These are phyloP conservation scores for Mycena pura DNA, from an alignment of 768 basidiomycete genomes.

Conservation along the genomic window DNA sequence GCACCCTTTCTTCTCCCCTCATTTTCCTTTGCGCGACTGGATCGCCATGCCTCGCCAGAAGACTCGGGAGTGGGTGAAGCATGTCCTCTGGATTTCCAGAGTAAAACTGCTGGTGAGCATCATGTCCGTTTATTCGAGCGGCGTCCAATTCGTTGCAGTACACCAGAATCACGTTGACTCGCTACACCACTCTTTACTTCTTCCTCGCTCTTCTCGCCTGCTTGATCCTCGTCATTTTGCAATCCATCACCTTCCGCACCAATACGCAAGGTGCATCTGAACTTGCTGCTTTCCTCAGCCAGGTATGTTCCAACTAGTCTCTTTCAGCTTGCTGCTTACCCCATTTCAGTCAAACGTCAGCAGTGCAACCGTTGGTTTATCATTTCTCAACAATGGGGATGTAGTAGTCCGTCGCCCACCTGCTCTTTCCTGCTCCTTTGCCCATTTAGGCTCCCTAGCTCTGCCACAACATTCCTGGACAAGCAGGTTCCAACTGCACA, in stretches of 20 bases:
- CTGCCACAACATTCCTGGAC: conserved; percentile 48
- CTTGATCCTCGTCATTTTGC: conserved; percentile 47
- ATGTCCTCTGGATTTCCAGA: conserved; percentile 25
- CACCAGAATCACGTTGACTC: conserved; percentile 55
- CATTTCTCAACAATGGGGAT: conserved; percentile 27
- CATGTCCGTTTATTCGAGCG: neutral
- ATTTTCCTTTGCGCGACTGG: too few relatives aligned
- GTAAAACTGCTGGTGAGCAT: conserved; percentile 30
- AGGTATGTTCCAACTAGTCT: conserved; percentile 26
- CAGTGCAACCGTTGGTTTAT: conserved; percentile 14
- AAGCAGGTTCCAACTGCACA: conserved; percentile 32
- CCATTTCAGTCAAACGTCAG: conserved; percentile 1
- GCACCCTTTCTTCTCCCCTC: too few relatives aligned
- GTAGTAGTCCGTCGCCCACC: conserved; percentile 21
- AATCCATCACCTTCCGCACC: conserved; percentile 44
- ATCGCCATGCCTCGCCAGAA: conserved; percentile 17
- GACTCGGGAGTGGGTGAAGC: conserved; percentile 23
- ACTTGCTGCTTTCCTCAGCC: conserved; percentile 38
- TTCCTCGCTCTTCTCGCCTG: conserved; percentile 51
- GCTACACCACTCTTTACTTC: conserved; percentile 56
- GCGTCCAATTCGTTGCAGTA: conserved; percentile 39
- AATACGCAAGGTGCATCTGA: conserved; percentile 42
- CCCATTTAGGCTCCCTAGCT: conserved; percentile 28
- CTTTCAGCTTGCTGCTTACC: conserved; percentile 9
- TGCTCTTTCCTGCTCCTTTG: neutral